phyloP scores from a whole-genome alignment of 176 grass and related monocot species.

The Pontederia crassipes region DNA sequence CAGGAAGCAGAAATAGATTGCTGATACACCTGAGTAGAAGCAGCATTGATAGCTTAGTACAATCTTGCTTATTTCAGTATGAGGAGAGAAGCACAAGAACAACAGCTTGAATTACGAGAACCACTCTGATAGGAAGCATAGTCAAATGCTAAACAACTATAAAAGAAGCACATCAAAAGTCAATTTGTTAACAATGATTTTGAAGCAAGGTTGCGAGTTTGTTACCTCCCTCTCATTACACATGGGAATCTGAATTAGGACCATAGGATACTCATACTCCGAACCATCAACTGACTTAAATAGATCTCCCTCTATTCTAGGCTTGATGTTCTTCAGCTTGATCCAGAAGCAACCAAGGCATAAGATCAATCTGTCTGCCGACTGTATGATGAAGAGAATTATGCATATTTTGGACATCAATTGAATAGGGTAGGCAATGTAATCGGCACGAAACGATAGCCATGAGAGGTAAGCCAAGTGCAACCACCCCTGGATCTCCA shows the following conservation, averaged over 20 bases:
- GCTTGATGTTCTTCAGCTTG: slow-evolving; percentile 70
- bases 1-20: slow-evolving; percentile 82
- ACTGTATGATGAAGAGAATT: slow-evolving; percentile 89
- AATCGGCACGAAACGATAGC: slow-evolving; percentile 64
- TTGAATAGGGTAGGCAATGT: slow-evolving; percentile 77
- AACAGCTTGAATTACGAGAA: no score
- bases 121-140: no score
- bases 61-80: neutral
- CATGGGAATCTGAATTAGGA: slow-evolving; percentile 93
- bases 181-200: neutral
- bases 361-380: slow-evolving; percentile 61
- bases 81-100: neutral
- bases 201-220: neutral
- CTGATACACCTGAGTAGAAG: slow-evolving; percentile 64
- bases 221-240: slow-evolving; percentile 91
- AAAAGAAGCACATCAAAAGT: no score
- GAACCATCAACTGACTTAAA: slow-evolving; percentile 9
- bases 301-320: slow-evolving; percentile 9
- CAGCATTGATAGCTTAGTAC: neutral
- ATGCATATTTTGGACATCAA: slow-evolving; percentile 64
- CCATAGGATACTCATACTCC: slow-evolving; percentile 63
- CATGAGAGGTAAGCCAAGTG: slow-evolving; percentile 68
- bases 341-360: slow-evolving; percentile 95
- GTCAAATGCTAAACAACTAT: no score
- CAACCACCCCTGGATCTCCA: slow-evolving; percentile 70